A percentile compares a stretch with the other conserved stretches of the same genome.
Evolutionary conservation across 83 land plant species (phyloP).

Genomic region (Thuja plicata): DNA sequence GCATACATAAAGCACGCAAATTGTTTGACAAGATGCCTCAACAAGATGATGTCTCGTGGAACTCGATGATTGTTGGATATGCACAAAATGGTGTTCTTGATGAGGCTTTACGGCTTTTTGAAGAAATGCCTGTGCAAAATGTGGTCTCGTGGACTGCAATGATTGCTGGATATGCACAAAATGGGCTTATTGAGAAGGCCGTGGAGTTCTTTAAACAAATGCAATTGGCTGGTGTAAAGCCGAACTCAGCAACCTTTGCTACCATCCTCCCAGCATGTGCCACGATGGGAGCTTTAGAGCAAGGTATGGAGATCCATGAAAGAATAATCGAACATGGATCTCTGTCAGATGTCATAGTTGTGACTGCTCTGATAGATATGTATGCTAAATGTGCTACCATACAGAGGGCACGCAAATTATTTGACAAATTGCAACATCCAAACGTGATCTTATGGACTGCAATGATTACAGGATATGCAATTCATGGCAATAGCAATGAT

Average conservation of each 20-base stretch:
- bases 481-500: conserved; percentile 39
- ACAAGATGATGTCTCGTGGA: conserved; percentile 19
- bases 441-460: background rate
- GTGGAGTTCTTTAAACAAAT: conserved; percentile 12
- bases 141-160: background rate
- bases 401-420: background rate
- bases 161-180: conserved; percentile 20
- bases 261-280: conserved; percentile 21
- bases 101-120: background rate
- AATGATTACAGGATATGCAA: conserved; percentile 34
- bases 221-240: background rate
- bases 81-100: background rate
- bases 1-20: background rate
- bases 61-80: conserved; percentile 11
- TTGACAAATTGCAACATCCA: background rate
- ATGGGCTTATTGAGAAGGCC: conserved; percentile 18
- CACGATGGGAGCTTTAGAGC: conserved; percentile 13
- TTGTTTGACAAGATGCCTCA: conserved; percentile 17
- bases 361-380: background rate
- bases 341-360: background rate
- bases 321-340: background rate
- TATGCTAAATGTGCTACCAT: conserved; percentile 1
- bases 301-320: conserved; percentile 6
- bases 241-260: conserved; percentile 15
- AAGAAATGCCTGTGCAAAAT: background rate